Conservation (phyloP, 2,329 filamentous ascomycete species). For the Talaromyces islandicus region DNA sequence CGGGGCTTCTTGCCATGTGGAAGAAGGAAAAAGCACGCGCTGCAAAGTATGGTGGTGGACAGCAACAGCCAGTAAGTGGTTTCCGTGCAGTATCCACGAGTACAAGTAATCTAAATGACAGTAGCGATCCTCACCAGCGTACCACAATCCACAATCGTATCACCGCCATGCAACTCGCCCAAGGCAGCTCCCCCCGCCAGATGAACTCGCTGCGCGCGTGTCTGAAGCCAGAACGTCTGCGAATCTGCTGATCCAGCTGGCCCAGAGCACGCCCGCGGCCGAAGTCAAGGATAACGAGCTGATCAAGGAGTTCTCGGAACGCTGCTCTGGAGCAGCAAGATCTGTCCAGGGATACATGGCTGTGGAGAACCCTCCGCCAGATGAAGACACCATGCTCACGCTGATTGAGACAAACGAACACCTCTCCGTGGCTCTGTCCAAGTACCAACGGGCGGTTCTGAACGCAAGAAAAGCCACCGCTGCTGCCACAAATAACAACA, state of each 20-base stretch:
- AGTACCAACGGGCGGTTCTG: slow-evolving; percentile 74
- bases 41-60: slow-evolving; percentile 29
- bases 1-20: slow-evolving; percentile 77
- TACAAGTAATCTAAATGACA: background rate
- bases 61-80: slow-evolving; percentile 19
- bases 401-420: slow-evolving; percentile 94
- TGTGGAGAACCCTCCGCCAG: slow-evolving; percentile 69
- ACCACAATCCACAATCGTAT: background rate
- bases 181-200: slow-evolving; percentile 57
- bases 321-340: slow-evolving; percentile 73
- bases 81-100: background rate
- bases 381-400: slow-evolving; percentile 89
- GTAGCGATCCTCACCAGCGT: slow-evolving; percentile 15
- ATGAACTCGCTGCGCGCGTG: slow-evolving; percentile 74
- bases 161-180: slow-evolving; percentile 20
- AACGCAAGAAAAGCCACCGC: slow-evolving; percentile 44
- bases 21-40: slow-evolving; percentile 71
- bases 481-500: slow-evolving; percentile 4
- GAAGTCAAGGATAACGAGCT: slow-evolving; percentile 81
- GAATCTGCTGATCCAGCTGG: slow-evolving; percentile 83
- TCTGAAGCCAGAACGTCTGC: slow-evolving; percentile 89
- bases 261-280: slow-evolving; percentile 72
- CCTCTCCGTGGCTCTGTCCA: slow-evolving; percentile 71
- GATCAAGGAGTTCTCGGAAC: slow-evolving; percentile 82
- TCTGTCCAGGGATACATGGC: slow-evolving; percentile 84